phyloP scores from a whole-genome alignment of 169 alveolate species.

The Plasmodium malariae region DNA sequence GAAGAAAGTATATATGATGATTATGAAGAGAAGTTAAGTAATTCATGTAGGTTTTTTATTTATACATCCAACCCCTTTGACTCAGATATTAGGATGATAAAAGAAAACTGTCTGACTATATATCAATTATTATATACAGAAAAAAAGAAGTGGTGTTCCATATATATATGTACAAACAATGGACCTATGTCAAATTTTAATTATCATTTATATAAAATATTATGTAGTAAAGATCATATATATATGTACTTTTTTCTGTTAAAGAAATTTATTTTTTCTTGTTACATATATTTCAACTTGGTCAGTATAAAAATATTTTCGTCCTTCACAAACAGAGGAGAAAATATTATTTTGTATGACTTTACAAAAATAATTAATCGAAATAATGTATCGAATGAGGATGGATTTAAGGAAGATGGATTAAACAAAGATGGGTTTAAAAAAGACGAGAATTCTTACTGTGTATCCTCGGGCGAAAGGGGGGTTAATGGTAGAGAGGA shows the following conservation, averaged over 20 bases:
- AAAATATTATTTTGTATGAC: not conserved
- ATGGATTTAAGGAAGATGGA: no score
- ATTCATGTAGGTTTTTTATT: conserved; percentile 53
- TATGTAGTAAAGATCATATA: conserved; percentile 51
- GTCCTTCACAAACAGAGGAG: conserved; percentile 8
- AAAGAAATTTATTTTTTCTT: conserved; percentile 55
- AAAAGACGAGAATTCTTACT: no score
- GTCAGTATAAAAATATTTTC: conserved; percentile 46
- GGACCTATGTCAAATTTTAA: conserved; percentile 75
- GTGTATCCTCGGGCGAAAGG: no score
- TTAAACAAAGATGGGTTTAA: no score
- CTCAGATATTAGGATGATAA: conserved; percentile 34
- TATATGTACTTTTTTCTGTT: conserved; percentile 57
- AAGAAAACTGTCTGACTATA: conserved; percentile 60
- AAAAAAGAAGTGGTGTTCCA: conserved; percentile 46
- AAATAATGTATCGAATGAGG: not conserved
- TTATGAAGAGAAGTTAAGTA: conserved; percentile 47
- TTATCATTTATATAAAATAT: conserved; percentile 64
- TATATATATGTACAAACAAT: conserved; percentile 41
- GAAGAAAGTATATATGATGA: not conserved
- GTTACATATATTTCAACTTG: conserved; percentile 63
- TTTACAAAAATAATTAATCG: conserved; percentile 17
- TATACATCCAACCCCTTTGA: conserved; percentile 40
- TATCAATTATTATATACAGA: conserved; percentile 41
- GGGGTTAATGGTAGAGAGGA: no score